phyloP scores from a whole-genome alignment of 495 filamentous ascomycete genomes.

The Monascus purpureus region DNA sequence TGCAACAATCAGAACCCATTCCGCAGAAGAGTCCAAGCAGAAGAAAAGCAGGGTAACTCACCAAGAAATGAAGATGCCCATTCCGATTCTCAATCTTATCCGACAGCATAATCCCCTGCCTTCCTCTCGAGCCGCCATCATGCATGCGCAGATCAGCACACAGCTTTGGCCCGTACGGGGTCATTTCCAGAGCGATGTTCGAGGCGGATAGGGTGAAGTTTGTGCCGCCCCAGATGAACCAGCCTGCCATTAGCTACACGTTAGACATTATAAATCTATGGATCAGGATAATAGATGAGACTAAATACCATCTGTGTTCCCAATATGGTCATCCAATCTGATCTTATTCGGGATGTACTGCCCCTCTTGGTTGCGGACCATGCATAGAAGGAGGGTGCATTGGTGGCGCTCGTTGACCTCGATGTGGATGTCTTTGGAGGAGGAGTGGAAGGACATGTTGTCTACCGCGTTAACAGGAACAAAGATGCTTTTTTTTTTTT shows the following conservation, averaged over 20 bases:
- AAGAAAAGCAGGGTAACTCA: too few species aligned
- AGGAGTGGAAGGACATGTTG: constrained; percentile 11
- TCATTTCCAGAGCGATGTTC: constrained; percentile 6
- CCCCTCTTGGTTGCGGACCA: constrained; percentile 2
- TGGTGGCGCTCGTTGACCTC: constrained; percentile 1
- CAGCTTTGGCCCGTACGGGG: constrained; percentile 6
- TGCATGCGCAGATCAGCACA: constrained; percentile 4
- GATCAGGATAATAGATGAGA: neutral
- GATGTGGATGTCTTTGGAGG: constrained; percentile 6
- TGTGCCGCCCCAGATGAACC: constrained; percentile 10
- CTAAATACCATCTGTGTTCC: constrained; percentile 7
- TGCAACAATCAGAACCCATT: too few species aligned
- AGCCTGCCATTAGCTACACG: too few species aligned
- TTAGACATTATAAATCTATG: neutral
- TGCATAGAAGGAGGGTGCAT: constrained; percentile 5
- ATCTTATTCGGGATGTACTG: constrained; percentile 2
- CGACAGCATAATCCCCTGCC: constrained; percentile 7
- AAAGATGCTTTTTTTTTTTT: too few species aligned
- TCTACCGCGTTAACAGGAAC: too few species aligned
- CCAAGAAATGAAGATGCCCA: constrained; percentile 5
- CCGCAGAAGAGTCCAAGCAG: too few species aligned
- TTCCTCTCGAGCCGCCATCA: constrained; percentile 3
- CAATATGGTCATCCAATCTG: constrained; percentile 9
- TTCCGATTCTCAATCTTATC: constrained; percentile 9
- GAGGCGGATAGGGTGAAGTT: constrained; percentile 6